Evolutionary conservation across 2,329 filamentous ascomycete genomes (phyloP).

Genomic region (Chaetomiaceae sp.): DNA sequence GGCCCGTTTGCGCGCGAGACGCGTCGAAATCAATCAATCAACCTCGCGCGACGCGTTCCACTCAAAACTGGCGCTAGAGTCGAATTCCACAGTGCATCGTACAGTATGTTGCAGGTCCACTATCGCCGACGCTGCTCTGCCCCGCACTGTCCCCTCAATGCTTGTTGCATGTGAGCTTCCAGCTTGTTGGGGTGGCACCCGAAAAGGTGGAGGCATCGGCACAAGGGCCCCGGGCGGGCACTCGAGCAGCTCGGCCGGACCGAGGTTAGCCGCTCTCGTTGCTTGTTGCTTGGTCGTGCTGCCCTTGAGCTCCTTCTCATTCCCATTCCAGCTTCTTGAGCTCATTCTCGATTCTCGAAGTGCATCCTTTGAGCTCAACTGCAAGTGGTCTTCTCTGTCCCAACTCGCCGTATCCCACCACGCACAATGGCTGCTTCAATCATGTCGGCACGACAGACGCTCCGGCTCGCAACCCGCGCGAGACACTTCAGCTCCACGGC

Average conservation of each 20-base stretch:
- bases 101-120: not conserved
- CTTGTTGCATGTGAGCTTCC: not conserved
- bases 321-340: no score
- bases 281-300: not conserved
- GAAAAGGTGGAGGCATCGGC: not conserved
- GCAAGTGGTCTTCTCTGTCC: no score
- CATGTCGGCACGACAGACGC: constrained; percentile 18
- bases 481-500: constrained; percentile 67
- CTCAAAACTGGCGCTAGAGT: not conserved
- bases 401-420: not conserved
- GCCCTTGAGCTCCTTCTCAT: no score
- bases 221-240: constrained; percentile 4
- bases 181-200: not conserved
- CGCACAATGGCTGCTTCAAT: constrained; percentile 21
- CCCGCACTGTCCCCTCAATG: not conserved
- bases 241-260: not conserved
- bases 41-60: constrained; percentile 12
- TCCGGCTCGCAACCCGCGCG: constrained; percentile 36
- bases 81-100: not conserved
- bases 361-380: no score
- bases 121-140: not conserved
- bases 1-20: not conserved
- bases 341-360: no score
- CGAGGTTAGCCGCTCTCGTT: constrained; percentile 15
- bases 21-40: constrained; percentile 19